Conservation (phyloP, 139 green algal genomes). For the Edaphochlamys debaryana region DNA sequence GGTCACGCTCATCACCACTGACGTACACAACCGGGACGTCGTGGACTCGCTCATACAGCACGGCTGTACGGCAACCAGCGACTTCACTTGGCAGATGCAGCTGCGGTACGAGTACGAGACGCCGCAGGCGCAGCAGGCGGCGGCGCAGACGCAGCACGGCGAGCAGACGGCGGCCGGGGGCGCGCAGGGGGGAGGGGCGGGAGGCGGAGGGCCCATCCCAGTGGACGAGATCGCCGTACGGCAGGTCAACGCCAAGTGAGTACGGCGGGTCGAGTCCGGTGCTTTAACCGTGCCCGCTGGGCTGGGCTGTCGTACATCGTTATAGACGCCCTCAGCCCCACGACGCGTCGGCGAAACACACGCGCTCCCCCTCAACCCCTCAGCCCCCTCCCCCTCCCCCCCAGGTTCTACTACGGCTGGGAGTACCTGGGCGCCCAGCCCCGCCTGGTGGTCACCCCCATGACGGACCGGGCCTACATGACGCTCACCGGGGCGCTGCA, state of each 20-base stretch:
- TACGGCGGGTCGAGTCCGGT: too few relatives aligned
- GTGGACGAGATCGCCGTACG: conserved; percentile 18
- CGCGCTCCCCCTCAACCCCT: too few relatives aligned
- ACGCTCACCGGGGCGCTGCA: conserved; percentile 83
- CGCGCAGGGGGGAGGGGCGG: neutral
- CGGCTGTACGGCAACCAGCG: conserved; percentile 31
- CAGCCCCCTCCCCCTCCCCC: neutral
- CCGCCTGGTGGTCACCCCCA: conserved; percentile 84
- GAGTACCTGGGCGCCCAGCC: conserved; percentile 87
- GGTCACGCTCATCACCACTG: conserved; percentile 80
- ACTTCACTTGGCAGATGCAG: conserved; percentile 87
- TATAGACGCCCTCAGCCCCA: too few relatives aligned
- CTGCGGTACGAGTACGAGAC: conserved; percentile 53
- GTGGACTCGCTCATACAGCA: conserved; percentile 64
- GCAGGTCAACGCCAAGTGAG: conserved; percentile 35
- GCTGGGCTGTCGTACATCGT: too few relatives aligned
- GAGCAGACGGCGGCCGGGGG: neutral
- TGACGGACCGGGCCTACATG: conserved; percentile 87
- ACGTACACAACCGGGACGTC: conserved; percentile 83
- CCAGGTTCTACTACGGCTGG: conserved; percentile 78
- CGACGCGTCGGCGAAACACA: too few relatives aligned
- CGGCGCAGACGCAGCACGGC: neutral
- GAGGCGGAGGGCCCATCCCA: neutral
- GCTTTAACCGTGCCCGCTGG: too few relatives aligned
- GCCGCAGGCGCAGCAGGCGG: neutral